Evolutionary conservation across 768 basidiomycete genomes (phyloP).

Genomic region (Boletus patriciae): DNA sequence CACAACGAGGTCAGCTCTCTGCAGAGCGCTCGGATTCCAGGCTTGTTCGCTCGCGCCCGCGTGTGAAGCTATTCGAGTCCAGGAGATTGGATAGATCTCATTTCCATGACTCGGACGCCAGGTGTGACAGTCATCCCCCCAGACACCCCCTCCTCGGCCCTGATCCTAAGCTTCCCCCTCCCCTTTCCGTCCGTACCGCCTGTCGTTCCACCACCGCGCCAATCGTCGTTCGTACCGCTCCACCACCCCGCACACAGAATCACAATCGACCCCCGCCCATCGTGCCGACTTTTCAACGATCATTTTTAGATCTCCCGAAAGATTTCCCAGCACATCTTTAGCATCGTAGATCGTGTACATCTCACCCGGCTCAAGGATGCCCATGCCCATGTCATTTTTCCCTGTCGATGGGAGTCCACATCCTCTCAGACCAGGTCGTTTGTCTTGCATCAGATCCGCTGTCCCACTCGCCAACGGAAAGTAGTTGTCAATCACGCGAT

Average conservation of each 20-base stretch:
- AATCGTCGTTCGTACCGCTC: slow-evolving; percentile 69
- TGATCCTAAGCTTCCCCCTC: background rate
- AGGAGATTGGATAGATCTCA: slow-evolving; percentile 1
- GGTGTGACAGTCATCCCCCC: background rate
- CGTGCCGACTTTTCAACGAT: slow-evolving; percentile 53
- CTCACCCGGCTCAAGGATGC: slow-evolving; percentile 52
- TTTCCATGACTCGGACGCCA: background rate
- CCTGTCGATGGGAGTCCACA: slow-evolving; percentile 12
- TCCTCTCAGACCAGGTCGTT: slow-evolving; percentile 1
- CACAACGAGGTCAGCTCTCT: slow-evolving; percentile 2
- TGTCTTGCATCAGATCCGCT: background rate
- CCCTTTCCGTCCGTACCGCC: slow-evolving; percentile 21
- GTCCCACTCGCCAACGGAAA: slow-evolving; percentile 38
- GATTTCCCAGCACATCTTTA: slow-evolving; percentile 62
- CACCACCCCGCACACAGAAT: slow-evolving; percentile 54
- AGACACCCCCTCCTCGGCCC: background rate
- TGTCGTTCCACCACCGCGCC: slow-evolving; percentile 45
- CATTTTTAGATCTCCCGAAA: slow-evolving; percentile 49
- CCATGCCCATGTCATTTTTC: slow-evolving; percentile 5
- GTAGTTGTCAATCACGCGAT: slow-evolving; percentile 38
- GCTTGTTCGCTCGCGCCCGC: slow-evolving; percentile 7
- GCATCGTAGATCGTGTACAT: slow-evolving; percentile 62
- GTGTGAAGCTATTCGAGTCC: slow-evolving; percentile 8
- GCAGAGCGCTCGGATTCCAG: background rate
- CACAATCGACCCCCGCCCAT: slow-evolving; percentile 55